phyloP scores from a whole-genome alignment of 768 basidiomycete genomes.

The Baorangia bicolor region DNA sequence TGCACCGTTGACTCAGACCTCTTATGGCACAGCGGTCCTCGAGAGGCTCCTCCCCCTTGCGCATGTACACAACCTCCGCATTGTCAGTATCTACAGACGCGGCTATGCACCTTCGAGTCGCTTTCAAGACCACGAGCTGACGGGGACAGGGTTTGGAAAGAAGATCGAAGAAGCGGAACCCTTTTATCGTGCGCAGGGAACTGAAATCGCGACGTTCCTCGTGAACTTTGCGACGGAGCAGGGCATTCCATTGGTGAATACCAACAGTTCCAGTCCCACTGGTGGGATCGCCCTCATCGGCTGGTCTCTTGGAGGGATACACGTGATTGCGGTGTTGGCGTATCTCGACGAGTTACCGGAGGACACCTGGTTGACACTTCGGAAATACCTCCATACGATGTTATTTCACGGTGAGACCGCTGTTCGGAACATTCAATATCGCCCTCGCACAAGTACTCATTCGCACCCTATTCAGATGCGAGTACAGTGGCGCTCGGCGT shows the following conservation, averaged over 20 bases:
- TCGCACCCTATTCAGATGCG: slow-evolving; percentile 13
- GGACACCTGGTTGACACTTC: slow-evolving; percentile 5
- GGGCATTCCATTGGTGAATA: slow-evolving; percentile 15
- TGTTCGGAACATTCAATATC: not conserved
- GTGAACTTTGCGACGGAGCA: slow-evolving; percentile 13
- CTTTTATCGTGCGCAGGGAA: slow-evolving; percentile 16
- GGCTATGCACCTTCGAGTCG: slow-evolving; percentile 28
- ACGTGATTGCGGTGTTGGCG: slow-evolving; percentile 9
- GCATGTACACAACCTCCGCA: slow-evolving; percentile 17
- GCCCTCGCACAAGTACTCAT: too few relatives aligned
- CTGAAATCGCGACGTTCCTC: slow-evolving; percentile 21
- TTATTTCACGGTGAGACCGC: slow-evolving; percentile 15
- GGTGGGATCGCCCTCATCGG: slow-evolving; percentile 20
- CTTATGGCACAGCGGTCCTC: not conserved
- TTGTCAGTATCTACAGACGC: slow-evolving; percentile 27
- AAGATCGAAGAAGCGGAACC: slow-evolving; percentile 14
- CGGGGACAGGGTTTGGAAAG: slow-evolving; percentile 12
- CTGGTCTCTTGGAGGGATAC: slow-evolving; percentile 21
- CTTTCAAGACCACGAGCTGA: slow-evolving; percentile 15
- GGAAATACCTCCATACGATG: slow-evolving; percentile 20
- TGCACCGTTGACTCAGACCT: not conserved
- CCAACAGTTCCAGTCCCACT: not conserved
- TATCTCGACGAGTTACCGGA: slow-evolving; percentile 13
- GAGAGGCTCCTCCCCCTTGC: slow-evolving; percentile 27
- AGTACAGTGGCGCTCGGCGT: slow-evolving; percentile 5